phyloP scores from a whole-genome alignment of 164 flowering plant species.

The Vitis rupestris region DNA sequence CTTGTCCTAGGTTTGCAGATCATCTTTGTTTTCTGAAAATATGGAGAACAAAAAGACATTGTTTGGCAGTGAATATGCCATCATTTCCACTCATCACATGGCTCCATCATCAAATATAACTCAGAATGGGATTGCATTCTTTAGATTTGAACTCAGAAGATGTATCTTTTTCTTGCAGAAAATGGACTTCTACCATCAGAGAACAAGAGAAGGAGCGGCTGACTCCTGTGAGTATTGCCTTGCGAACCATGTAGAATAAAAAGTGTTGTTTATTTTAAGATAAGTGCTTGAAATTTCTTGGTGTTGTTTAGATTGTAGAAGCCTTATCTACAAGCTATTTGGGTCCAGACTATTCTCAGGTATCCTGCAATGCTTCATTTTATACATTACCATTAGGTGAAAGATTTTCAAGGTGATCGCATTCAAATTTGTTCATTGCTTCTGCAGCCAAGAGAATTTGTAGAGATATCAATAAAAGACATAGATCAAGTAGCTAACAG shows the following conservation, averaged over 20 bases:
- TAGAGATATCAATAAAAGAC: conserved; percentile 76
- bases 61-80: too few relatives aligned
- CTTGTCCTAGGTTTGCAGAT: neutral
- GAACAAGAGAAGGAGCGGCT: conserved; percentile 83
- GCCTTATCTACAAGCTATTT: conserved; percentile 77
- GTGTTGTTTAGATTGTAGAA: conserved; percentile 68
- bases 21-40: too few relatives aligned
- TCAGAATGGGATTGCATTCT: too few relatives aligned
- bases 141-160: neutral
- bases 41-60: too few relatives aligned
- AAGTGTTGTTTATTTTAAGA: neutral
- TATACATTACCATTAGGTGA: neutral
- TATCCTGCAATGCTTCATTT: conserved; percentile 17
- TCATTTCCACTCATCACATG: too few relatives aligned
- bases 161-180: conserved; percentile 46
- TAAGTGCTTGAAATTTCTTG: conserved; percentile 11
- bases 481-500: conserved; percentile 74
- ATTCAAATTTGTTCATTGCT: neutral
- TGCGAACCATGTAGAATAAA: conserved; percentile 4
- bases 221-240: conserved; percentile 70
- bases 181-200: conserved; percentile 80
- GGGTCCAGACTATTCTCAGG: conserved; percentile 97
- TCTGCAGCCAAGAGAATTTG: conserved; percentile 64
- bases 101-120: too few relatives aligned
- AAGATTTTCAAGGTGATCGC: conserved; percentile 5